Conservation (phyloP, 176 grass and related monocot species). For the sorghum (Sorghum bicolor) region DNA sequence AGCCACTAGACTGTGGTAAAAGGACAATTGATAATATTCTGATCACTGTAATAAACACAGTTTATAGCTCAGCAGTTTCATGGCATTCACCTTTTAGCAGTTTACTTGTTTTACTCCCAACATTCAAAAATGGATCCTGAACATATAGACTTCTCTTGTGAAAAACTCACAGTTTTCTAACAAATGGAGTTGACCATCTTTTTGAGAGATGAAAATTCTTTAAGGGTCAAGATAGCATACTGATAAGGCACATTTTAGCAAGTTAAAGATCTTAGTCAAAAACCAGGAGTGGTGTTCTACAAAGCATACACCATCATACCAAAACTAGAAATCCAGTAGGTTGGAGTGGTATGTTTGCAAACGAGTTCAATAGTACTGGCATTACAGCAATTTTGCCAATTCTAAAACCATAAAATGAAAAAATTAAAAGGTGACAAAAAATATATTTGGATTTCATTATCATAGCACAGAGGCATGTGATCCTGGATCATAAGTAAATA, state of each 20-base stretch:
- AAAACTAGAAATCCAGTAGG: neutral
- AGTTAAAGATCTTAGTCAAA: neutral
- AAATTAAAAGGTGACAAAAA: neutral
- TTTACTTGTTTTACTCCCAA: neutral
- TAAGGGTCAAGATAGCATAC: neutral
- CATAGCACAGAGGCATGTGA: neutral
- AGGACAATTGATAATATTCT: neutral
- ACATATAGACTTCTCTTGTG: neutral
- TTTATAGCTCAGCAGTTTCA: neutral
- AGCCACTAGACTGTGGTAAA: neutral
- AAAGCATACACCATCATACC: neutral
- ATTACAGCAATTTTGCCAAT: neutral
- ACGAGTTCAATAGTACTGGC: neutral
- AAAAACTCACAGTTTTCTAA: neutral
- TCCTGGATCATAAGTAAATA: neutral
- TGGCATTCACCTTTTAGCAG: neutral
- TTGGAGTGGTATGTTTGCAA: neutral
- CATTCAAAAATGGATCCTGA: neutral
- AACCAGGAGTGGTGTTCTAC: neutral
- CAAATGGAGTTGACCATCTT: neutral
- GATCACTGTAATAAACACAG: neutral
- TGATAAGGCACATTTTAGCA: neutral
- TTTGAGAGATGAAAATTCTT: neutral
- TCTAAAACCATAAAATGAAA: neutral
- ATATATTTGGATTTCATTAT: neutral